phyloP scores from a whole-genome alignment of 1,284 basidiomycete species.

The Thelephora terrestris region DNA sequence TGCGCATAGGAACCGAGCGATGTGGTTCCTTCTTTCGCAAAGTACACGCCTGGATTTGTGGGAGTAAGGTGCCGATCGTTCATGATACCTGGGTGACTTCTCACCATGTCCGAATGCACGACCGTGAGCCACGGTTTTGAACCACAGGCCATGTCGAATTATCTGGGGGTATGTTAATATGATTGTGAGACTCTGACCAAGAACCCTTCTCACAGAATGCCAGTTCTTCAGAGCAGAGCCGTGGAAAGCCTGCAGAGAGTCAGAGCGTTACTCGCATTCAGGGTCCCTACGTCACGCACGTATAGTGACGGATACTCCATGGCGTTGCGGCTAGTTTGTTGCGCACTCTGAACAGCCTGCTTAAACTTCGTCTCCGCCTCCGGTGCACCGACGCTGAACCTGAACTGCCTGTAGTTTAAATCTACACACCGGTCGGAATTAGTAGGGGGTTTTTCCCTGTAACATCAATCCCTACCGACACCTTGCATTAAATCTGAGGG shows the following conservation, averaged over 20 bases:
- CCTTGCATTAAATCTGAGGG: conserved; percentile 38
- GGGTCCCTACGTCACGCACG: conserved; percentile 23
- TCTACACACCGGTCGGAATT: conserved; percentile 20
- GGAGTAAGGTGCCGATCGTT: background rate
- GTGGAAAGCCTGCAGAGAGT: conserved; percentile 41
- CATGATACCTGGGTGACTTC: conserved; percentile 3
- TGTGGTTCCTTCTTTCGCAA: conserved; percentile 41
- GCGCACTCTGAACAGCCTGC: conserved; percentile 28
- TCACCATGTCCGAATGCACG: conserved; percentile 49
- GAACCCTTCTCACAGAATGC: conserved; percentile 43
- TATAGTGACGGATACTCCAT: conserved; percentile 42
- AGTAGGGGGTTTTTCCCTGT: background rate
- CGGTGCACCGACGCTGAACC: conserved; percentile 54
- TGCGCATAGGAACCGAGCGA: conserved; percentile 36
- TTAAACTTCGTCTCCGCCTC: conserved; percentile 56
- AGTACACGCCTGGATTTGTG: conserved; percentile 41
- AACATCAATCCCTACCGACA: conserved; percentile 28
- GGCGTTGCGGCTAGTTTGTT: conserved; percentile 28
- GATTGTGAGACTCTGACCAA: background rate
- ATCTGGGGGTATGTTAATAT: conserved; percentile 30
- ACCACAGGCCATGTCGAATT: conserved; percentile 56
- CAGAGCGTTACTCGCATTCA: background rate
- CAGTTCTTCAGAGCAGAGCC: conserved; percentile 50
- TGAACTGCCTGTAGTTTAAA: conserved; percentile 42
- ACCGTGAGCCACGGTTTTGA: conserved; percentile 38